Percentiles rank a stretch among this genome's conserved stretches.
Conservation (phyloP, 1,139 yeast genomes). For the Diutina mesorugosa region DNA sequence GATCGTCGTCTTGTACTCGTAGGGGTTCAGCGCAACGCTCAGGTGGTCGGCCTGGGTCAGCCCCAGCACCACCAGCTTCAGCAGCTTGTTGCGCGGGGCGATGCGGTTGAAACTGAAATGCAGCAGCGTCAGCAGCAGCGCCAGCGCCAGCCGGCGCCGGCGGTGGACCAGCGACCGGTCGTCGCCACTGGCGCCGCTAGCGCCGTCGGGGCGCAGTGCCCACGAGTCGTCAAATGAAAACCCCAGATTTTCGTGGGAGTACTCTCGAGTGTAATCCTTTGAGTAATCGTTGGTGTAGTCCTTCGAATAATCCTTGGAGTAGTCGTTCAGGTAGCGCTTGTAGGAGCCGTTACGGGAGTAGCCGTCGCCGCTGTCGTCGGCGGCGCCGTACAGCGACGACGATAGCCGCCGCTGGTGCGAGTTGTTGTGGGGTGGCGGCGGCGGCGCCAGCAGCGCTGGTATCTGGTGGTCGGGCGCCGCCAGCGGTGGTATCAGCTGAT, state of each 20-base stretch:
- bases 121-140: not conserved
- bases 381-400: not conserved
- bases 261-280: not conserved
- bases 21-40: not conserved
- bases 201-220: not conserved
- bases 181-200: not conserved
- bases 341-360: not conserved
- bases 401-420: not conserved
- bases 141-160: not conserved
- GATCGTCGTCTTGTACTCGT: not conserved
- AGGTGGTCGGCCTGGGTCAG: not conserved
- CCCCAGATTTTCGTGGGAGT: not conserved
- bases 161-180: not conserved
- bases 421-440: not conserved
- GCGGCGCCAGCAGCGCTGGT: not conserved
- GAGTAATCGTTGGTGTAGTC: not conserved
- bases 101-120: conserved; percentile 1
- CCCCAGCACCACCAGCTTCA: not conserved
- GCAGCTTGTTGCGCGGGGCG: not conserved
- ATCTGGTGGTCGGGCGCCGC: too few species aligned
- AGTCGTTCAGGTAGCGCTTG: not conserved
- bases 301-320: not conserved
- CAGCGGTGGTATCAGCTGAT: not conserved
- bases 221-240: not conserved
- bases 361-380: too few species aligned